These are phyloP conservation scores for Limtongia smithiae DNA, from an alignment of 805 yeast species.

Conservation along the genomic window DNA sequence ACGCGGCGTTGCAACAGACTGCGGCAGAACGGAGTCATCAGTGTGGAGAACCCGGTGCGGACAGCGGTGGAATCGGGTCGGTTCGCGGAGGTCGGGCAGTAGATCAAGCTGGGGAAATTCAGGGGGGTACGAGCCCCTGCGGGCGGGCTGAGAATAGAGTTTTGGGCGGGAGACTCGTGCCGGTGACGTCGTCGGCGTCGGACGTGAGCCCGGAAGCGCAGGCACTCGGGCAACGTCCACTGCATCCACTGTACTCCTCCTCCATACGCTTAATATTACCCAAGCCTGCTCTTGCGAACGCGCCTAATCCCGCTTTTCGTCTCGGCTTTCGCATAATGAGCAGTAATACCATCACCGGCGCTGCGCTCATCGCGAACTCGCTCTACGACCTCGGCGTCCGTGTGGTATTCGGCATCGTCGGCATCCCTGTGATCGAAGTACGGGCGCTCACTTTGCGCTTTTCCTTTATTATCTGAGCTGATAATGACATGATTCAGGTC, in stretches of 20 bases:
- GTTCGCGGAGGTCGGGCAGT: conserved; percentile 7
- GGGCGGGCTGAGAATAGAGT: too few relatives aligned
- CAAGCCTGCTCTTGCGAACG: too few relatives aligned
- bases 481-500: conserved; percentile 7
- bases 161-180: too few relatives aligned
- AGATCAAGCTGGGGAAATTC: too few relatives aligned
- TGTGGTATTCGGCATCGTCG: conserved; percentile 66
- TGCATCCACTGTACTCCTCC: too few relatives aligned
- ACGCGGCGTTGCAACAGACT: conserved; percentile 18
- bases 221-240: too few relatives aligned
- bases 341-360: conserved; percentile 9
- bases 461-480: neutral
- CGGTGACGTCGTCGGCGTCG: too few relatives aligned
- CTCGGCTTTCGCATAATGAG: neutral
- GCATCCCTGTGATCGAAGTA: conserved; percentile 70
- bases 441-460: neutral
- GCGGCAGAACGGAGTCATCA: conserved; percentile 38
- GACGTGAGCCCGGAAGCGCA: too few relatives aligned
- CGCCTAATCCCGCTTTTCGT: neutral
- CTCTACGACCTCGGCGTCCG: conserved; percentile 51
- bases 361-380: conserved; percentile 48
- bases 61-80: conserved; percentile 33
- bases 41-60: conserved; percentile 43
- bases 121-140: too few relatives aligned
- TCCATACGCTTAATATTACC: too few relatives aligned